Evolutionary conservation across 345 rosid genomes (phyloP).

Genomic region (Psidium guajava): DNA sequence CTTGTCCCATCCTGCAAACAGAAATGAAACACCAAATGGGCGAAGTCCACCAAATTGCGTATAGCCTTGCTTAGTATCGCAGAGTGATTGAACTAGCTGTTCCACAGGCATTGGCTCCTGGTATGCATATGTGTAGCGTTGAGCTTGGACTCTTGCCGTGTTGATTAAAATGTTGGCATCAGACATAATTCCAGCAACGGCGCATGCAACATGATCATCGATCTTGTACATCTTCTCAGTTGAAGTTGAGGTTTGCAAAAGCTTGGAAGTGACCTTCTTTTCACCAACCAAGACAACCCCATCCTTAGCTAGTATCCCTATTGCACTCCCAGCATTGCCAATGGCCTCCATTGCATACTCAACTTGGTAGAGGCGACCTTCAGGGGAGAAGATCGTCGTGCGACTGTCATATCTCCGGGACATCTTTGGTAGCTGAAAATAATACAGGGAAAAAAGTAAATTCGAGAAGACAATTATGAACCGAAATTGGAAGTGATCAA

Average conservation of each 20-base stretch:
- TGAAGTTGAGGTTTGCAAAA: conserved; percentile 84
- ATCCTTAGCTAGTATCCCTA: conserved; percentile 80
- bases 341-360: conserved; percentile 99
- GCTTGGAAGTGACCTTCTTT: conserved; percentile 96
- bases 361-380: conserved; percentile 97
- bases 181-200: conserved; percentile 97
- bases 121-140: conserved; percentile 78
- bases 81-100: conserved; percentile 91
- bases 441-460: not conserved
- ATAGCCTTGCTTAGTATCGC: conserved; percentile 95
- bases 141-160: conserved; percentile 92
- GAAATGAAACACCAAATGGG: conserved; percentile 88
- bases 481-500: not conserved
- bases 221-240: conserved; percentile 97
- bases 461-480: not conserved
- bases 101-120: conserved; percentile 97
- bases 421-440: conserved; percentile 18
- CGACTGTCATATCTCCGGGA: conserved; percentile 99
- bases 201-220: conserved; percentile 91
- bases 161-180: conserved; percentile 95
- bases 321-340: conserved; percentile 92
- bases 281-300: conserved; percentile 92
- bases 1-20: conserved; percentile 96
- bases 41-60: conserved; percentile 98
- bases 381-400: conserved; percentile 97